Base-by-base conservation (phyloP, 345 rosid genomes). In the Boechera divaricarpa region DNA sequence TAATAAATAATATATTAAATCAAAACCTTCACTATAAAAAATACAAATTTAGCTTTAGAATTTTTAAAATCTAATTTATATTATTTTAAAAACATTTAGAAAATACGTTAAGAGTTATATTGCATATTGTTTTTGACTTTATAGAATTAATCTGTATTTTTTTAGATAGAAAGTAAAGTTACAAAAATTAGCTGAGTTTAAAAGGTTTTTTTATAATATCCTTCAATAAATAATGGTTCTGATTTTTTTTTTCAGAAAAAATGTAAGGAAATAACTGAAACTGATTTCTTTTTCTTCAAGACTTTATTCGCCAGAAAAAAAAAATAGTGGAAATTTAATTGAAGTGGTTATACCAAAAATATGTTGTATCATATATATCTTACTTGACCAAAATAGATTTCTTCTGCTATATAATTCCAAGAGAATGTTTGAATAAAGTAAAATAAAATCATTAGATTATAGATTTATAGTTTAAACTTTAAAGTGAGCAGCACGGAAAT, bases 331-430 rank as follows among this genome's bases (percentile, higher is more conserved):
- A 9, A 72, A 35, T 28, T 21, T 12, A 26, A 41, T 53, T 63
- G 41, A 59, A 60, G 42, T 49, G 52, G 8, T 69, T 55, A 44
- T 70, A 35, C 66, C 65, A 70, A 54, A 77, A 61, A 44, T 62
- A 71, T 70, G 75, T 10, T 70, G 28, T 42, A 5, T 62, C 75
- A 42, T 31, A 54, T 69, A 41, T 44, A 61, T 61, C 39, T 76
- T 60, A 39, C 68, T 28, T 49, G 21, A 51, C 73, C 35, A 35
- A 38, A 39, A 60, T 60, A 39, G 60, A 59, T 49, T 48, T 48
- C 10, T 68, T 39, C 32, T 51, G 63, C 39, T 48, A 68, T 41
- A 21, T 51, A 51, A 9, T 7, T 55, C 36, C 29, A 52, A 15
- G 38, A 41, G 0, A 29, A 13, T 10, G 4, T 3, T 21, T 55